A percentile compares a stretch with the other conserved stretches of the same genome.
Evolutionary conservation across 2,329 filamentous ascomycete species (phyloP).

Genomic region (Trichoderma hamatum): DNA sequence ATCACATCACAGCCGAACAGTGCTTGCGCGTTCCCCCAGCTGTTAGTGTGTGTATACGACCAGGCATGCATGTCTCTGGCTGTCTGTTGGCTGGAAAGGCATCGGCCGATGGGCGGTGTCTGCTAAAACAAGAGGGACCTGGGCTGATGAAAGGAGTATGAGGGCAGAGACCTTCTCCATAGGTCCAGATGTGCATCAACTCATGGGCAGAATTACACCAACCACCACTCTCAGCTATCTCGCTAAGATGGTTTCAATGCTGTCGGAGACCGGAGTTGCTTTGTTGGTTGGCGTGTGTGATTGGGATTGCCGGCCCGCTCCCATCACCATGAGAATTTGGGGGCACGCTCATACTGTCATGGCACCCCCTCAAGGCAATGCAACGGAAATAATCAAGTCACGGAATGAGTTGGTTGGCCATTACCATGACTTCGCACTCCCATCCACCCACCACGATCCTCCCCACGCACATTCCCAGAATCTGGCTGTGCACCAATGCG

Average conservation of each 20-base stretch:
- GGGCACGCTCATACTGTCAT: background rate
- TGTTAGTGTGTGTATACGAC: background rate
- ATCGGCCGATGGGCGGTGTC: background rate
- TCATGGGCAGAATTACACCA: background rate
- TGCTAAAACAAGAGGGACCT: background rate
- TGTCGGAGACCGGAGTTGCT: background rate
- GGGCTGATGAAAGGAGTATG: background rate
- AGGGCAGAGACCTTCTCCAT: background rate
- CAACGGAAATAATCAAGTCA: background rate
- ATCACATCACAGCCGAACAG: background rate
- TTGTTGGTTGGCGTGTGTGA: background rate
- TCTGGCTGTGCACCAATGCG: conserved; percentile 2
- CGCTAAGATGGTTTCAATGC: background rate
- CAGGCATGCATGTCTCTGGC: conserved; percentile 6
- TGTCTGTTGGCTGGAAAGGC: conserved; percentile 19
- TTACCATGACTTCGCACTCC: background rate
- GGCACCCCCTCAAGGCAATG: background rate
- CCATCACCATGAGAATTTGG: conserved; percentile 16
- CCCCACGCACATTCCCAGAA: background rate
- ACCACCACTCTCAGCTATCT: background rate
- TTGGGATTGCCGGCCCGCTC: conserved; percentile 8
- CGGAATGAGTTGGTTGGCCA: background rate
- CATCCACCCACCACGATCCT: background rate
- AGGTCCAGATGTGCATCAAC: background rate
- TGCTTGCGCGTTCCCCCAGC: background rate